phyloP scores from a whole-genome alignment of 1,139 yeast species.

The Sugiyamaella castrensis region DNA sequence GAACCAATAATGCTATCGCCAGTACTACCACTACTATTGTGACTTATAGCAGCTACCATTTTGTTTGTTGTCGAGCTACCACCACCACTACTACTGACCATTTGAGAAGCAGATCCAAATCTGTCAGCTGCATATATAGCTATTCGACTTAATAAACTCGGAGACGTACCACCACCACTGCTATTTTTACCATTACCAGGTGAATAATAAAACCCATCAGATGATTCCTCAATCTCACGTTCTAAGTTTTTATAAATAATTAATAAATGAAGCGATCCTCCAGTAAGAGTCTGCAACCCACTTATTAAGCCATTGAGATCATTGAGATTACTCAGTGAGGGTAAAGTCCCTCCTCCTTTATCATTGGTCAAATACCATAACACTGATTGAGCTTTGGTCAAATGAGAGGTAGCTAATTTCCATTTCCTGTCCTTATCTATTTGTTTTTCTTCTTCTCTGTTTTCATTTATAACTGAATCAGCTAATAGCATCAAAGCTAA shows the following conservation, averaged over 20 bases:
- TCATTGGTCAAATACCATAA: constrained; percentile 27
- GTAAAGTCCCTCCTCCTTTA: constrained; percentile 6
- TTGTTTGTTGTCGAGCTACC: neutral
- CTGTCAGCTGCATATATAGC: constrained; percentile 37
- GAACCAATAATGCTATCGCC: neutral
- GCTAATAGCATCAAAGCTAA: constrained; percentile 29
- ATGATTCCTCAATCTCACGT: constrained; percentile 2
- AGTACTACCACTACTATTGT: neutral
- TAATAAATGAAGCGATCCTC: constrained; percentile 35
- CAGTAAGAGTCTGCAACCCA: constrained; percentile 28
- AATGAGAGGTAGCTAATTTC: constrained; percentile 34
- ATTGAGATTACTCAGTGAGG: neutral
- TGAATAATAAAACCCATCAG: neutral
- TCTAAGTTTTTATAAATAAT: constrained; percentile 30
- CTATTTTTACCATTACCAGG: neutral
- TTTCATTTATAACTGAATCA: constrained; percentile 20
- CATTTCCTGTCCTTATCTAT: constrained; percentile 26
- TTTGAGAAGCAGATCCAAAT: constrained; percentile 32
- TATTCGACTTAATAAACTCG: constrained; percentile 33
- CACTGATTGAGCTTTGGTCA: constrained; percentile 31
- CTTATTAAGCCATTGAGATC: constrained; percentile 25
- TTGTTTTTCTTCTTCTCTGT: constrained; percentile 5
- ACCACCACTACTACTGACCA: constrained; percentile 17
- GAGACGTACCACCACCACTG: constrained; percentile 23
- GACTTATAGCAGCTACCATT: constrained; percentile 4